phyloP scores from a whole-genome alignment of 306 rosid species.

The Quercus robur region DNA sequence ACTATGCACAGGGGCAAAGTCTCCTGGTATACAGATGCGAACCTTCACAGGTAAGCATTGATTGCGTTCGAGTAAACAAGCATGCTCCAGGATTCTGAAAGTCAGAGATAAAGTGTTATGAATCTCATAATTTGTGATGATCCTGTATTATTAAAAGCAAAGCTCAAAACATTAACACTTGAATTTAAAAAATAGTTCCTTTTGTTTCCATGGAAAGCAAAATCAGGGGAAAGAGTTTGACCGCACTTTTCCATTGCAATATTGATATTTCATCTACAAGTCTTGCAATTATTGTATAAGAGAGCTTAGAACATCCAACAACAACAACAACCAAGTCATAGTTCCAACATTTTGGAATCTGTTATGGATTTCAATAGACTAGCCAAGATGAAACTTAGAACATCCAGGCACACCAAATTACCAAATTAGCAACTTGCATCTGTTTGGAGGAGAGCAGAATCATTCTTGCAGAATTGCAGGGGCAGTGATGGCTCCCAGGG shows the following conservation, averaged over 20 bases:
- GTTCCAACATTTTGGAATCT: no score
- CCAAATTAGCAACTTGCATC: background rate
- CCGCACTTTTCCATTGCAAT: background rate
- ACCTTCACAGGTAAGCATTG: constrained; percentile 87
- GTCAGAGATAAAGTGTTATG: background rate
- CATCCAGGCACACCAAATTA: background rate
- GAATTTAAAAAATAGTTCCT: constrained; percentile 1
- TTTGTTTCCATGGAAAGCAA: constrained; percentile 2
- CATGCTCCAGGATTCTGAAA: constrained; percentile 92
- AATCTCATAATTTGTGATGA: constrained; percentile 2
- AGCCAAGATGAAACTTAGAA: background rate
- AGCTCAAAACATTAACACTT: background rate
- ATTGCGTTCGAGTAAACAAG: constrained; percentile 55
- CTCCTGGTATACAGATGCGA: constrained; percentile 76
- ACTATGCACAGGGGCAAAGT: constrained; percentile 93
- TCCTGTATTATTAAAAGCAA: background rate
- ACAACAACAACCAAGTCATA: no score
- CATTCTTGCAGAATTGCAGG: background rate
- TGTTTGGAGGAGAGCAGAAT: background rate
- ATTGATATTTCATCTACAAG: constrained; percentile 8
- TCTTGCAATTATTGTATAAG: background rate
- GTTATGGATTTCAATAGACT: no score
- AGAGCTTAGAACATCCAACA: background rate
- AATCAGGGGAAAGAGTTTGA: background rate
- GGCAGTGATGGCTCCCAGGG: background rate